Evolutionary conservation across 73 alveolate species (phyloP), one percentile per base, ranked within the genome.

Genomic region (Blepharisma japonicum): DNA sequence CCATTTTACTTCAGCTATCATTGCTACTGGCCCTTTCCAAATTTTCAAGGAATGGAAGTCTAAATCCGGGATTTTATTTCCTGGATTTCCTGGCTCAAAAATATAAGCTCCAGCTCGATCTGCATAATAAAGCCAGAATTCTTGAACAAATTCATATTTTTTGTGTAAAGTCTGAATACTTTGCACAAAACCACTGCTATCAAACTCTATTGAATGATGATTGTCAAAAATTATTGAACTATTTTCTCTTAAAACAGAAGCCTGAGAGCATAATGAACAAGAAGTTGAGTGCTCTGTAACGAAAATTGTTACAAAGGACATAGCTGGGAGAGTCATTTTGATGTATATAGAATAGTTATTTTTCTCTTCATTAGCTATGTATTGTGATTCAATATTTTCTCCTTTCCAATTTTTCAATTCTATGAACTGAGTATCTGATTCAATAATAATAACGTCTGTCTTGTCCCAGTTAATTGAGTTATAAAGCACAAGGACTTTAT

Each of bases 391-490:
- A 2, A 61, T 18, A 61, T 25, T 14, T 9, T 61, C 74, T 9
- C 74, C 74, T 14, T 61, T 61, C 14, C 74, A 14, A 25, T 61
- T 25, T 20, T 14, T 20, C 14, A 61, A 14, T 20, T 20, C 23
- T 20, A 61, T 39, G 23, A 9, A 18, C 11, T n/a, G 74, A 25
- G n/a, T 61, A 9, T 14, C n/a, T 61, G 46, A 14, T 18, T 8
- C 18, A 61, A 20, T 14, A 18, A 9, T 61, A 25, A 61, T 14
- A 1, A 61, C 2, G 14, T 61, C 18, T 9, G 46, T 25, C 14
- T 8, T 25, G 14, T 61, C 23, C 74, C 74, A 61, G 74, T 61
- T 61, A 8, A 61, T 14, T 14, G 74, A 61, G 23, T 61, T 61
- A 61, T 18, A 61, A 14, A 25, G 50, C 18, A 61, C 49, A 61